phyloP scores from a whole-genome alignment of 768 basidiomycete species.

The Agrocybe chaxingu region DNA sequence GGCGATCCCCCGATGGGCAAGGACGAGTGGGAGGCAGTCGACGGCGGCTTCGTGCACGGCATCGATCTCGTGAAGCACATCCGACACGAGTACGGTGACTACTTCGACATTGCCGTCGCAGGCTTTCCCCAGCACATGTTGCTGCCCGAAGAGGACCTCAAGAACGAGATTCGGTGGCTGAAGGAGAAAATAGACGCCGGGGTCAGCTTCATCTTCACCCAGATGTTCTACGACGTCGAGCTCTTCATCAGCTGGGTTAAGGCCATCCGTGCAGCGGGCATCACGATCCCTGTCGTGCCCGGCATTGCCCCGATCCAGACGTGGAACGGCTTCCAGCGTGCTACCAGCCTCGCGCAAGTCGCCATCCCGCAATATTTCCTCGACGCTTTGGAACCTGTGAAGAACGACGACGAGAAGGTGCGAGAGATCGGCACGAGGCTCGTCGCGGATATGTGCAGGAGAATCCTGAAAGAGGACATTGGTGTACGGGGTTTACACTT shows the following conservation, averaged over 20 bases:
- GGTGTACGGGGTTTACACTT: constrained; percentile 91
- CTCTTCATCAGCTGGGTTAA: constrained; percentile 92
- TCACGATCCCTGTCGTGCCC: constrained; percentile 86
- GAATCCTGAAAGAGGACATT: constrained; percentile 74
- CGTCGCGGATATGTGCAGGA: constrained; percentile 91
- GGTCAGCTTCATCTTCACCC: constrained; percentile 92
- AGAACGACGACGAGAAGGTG: constrained; percentile 92
- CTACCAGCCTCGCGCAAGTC: constrained; percentile 76
- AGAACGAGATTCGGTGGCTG: constrained; percentile 77
- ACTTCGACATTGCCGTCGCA: constrained; percentile 93
- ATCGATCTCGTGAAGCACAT: constrained; percentile 92
- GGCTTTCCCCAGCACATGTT: constrained; percentile 86
- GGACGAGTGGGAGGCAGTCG: constrained; percentile 89
- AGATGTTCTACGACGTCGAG: constrained; percentile 96
- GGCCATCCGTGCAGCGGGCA: constrained; percentile 77
- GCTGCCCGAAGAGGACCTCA: constrained; percentile 70
- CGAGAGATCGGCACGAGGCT: constrained; percentile 90
- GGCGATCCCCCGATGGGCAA: constrained; percentile 90
- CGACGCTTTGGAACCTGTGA: constrained; percentile 79
- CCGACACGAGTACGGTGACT: constrained; percentile 76
- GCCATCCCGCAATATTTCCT: constrained; percentile 72
- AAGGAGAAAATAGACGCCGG: constrained; percentile 93
- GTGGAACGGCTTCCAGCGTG: constrained; percentile 90
- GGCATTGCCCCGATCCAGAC: constrained; percentile 96
- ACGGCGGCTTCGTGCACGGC: constrained; percentile 87